Conservation (phyloP, 495 filamentous ascomycete genomes). For the Xylaria nigripes region DNA sequence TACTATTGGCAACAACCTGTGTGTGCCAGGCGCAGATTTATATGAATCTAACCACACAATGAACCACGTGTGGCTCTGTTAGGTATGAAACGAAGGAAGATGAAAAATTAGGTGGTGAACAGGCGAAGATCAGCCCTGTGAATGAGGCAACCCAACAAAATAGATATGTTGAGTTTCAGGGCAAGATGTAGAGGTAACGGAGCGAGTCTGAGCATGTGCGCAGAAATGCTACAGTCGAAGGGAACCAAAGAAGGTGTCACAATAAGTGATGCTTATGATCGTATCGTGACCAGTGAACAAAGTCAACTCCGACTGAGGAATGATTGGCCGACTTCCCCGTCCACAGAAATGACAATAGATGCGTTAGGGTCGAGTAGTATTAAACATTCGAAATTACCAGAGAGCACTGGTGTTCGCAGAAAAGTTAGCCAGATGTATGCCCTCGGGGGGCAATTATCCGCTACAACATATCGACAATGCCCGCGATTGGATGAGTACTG, state of each 20-base stretch:
- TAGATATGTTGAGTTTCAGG: background rate
- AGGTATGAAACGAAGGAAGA: background rate
- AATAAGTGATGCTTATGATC: background rate
- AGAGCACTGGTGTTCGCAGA: constrained; percentile 23
- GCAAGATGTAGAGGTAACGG: constrained; percentile 11
- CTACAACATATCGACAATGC: constrained; percentile 4
- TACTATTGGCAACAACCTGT: background rate
- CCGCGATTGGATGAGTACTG: constrained; percentile 35
- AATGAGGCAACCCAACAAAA: background rate
- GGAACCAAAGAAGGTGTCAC: background rate
- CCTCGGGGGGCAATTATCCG: background rate
- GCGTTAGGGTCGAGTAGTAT: constrained; percentile 19
- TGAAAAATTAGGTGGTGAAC: background rate
- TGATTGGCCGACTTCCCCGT: background rate
- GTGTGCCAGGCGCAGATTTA: background rate
- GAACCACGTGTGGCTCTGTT: background rate
- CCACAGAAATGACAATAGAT: background rate
- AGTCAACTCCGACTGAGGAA: constrained; percentile 9
- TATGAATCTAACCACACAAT: background rate
- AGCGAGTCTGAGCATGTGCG: constrained; percentile 18
- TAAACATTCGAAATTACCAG: constrained; percentile 34
- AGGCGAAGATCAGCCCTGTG: background rate
- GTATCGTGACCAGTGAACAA: constrained; percentile 2
- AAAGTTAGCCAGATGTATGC: constrained; percentile 22
- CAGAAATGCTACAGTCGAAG: constrained; percentile 8